Conservation (phyloP, 1,139 yeast genomes). For the Debaryomycetaceae sp. region DNA sequence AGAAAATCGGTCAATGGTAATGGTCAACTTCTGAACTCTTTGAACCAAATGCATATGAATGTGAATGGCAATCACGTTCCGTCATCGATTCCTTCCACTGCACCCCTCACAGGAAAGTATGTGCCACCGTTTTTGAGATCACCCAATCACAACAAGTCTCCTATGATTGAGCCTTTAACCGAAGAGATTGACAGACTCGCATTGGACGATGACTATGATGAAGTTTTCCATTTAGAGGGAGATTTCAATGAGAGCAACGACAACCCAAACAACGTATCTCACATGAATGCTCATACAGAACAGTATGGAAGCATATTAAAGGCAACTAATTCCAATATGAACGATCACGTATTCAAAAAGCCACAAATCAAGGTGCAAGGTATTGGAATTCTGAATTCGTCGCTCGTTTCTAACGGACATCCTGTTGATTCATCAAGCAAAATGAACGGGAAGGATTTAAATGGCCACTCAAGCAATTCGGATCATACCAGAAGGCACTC, state of each 20-base stretch:
- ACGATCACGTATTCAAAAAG: background rate
- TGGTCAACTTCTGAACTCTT: background rate
- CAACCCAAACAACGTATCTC: background rate
- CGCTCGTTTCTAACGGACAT: background rate
- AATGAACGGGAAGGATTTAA: background rate
- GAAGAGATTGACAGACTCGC: conserved; percentile 38
- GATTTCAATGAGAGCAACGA: conserved; percentile 26
- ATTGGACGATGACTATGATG: conserved; percentile 34
- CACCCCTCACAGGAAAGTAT: conserved; percentile 31
- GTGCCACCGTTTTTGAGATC: conserved; percentile 46
- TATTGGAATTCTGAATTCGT: background rate
- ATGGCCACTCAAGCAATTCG: background rate
- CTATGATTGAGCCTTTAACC: conserved; percentile 32
- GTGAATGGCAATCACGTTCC: background rate
- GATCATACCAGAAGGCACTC: conserved; percentile 2
- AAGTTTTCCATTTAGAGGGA: conserved; percentile 45
- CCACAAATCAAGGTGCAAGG: background rate
- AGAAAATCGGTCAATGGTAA: background rate
- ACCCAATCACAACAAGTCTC: conserved; percentile 32
- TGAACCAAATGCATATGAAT: background rate
- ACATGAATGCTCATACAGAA: background rate
- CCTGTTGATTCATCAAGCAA: background rate
- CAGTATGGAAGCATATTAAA: background rate
- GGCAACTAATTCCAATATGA: background rate
- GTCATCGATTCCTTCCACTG: conserved; percentile 1